A percentile compares a stretch with the other conserved stretches of the same genome.
Evolutionary conservation across 208 protist species (phyloP).

Genomic region (Trypanosoma congolense): DNA sequence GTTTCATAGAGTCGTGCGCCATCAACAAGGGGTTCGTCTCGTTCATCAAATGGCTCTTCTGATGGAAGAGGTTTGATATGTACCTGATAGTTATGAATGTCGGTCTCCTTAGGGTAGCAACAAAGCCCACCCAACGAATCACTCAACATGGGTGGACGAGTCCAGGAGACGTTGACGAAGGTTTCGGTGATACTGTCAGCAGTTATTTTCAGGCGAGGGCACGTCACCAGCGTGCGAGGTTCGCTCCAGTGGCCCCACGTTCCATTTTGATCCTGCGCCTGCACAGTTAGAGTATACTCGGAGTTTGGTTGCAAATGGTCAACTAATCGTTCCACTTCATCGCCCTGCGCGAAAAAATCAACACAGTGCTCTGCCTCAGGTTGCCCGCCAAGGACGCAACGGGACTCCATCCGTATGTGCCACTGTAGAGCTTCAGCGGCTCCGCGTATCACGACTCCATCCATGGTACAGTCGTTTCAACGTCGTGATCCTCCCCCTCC

Average conservation of each 20-base stretch:
- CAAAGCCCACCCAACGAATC: slow-evolving; percentile 25
- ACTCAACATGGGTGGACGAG: slow-evolving; percentile 33
- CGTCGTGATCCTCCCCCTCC: neutral
- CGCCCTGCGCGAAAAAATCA: slow-evolving; percentile 47
- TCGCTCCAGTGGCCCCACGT: slow-evolving; percentile 89
- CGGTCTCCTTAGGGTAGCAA: slow-evolving; percentile 62
- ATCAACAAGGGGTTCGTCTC: slow-evolving; percentile 74
- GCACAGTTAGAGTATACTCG: slow-evolving; percentile 71
- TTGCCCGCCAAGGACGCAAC: slow-evolving; percentile 64
- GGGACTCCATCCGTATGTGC: slow-evolving; percentile 74
- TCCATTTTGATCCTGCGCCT: slow-evolving; percentile 57
- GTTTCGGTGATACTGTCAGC: slow-evolving; percentile 79
- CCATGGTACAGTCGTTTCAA: slow-evolving; percentile 20
- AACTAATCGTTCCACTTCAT: slow-evolving; percentile 46
- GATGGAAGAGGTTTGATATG: slow-evolving; percentile 60
- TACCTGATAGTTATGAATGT: slow-evolving; percentile 89
- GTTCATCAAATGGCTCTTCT: slow-evolving; percentile 70
- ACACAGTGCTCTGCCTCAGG: slow-evolving; percentile 49
- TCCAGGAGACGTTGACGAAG: slow-evolving; percentile 77
- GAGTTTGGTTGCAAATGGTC: slow-evolving; percentile 59
- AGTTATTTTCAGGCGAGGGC: slow-evolving; percentile 58
- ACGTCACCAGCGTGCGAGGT: slow-evolving; percentile 50
- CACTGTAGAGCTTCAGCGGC: slow-evolving; percentile 74
- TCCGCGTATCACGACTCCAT: slow-evolving; percentile 42
- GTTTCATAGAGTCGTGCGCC: slow-evolving; percentile 87